phyloP scores from a whole-genome alignment of 768 basidiomycete genomes.

The Baorangia bicolor region DNA sequence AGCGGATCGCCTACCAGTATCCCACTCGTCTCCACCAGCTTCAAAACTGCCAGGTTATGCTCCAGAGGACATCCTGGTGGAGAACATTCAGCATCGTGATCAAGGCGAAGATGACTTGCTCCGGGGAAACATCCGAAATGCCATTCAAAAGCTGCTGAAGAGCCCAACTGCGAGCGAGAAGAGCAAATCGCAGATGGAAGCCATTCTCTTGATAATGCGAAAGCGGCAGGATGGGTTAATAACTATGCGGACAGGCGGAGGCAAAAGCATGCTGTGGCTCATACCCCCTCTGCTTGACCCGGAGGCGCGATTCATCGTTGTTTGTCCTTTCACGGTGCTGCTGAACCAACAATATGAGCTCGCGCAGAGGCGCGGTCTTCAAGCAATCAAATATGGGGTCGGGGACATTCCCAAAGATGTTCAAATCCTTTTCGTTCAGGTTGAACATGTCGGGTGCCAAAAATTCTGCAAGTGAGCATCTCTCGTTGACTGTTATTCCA shows the following conservation, averaged over 20 bases:
- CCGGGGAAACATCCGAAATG: neutral
- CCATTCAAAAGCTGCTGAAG: neutral
- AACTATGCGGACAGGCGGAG: slow-evolving; percentile 5
- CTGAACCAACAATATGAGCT: neutral
- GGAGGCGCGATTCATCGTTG: too few relatives aligned
- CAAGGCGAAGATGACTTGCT: neutral
- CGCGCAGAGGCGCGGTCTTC: neutral
- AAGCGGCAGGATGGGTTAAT: slow-evolving; percentile 2
- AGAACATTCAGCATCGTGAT: neutral
- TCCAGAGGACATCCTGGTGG: neutral
- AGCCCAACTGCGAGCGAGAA: neutral
- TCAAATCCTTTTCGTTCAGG: slow-evolving; percentile 4
- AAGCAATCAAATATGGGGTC: neutral
- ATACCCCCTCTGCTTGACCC: too few relatives aligned
- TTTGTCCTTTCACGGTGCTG: too few relatives aligned
- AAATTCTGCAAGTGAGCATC: neutral
- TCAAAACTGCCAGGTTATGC: neutral
- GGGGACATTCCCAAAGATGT: neutral
- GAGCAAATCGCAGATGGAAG: slow-evolving; percentile 1
- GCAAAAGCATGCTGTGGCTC: too few relatives aligned
- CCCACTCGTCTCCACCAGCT: neutral
- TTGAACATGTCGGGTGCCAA: neutral
- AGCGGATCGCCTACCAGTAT: neutral
- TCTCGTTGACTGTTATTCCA: neutral
- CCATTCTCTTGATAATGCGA: neutral